Evolutionary conservation across 495 filamentous ascomycete species (phyloP).

Genomic region (Penicillium dipodomyicola): DNA sequence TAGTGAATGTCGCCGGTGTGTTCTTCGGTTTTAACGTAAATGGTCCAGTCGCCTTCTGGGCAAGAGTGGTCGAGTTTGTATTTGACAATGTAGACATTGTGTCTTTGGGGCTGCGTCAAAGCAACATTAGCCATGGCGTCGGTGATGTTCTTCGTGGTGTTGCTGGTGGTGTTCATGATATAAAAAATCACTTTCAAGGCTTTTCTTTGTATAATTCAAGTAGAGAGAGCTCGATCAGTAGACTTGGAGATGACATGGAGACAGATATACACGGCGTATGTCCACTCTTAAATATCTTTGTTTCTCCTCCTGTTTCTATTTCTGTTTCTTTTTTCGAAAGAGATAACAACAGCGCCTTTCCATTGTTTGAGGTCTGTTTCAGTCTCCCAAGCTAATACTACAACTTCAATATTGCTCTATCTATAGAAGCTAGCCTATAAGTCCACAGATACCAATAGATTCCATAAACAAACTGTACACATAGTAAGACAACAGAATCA

Average conservation of each 20-base stretch:
- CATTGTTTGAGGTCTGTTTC: background rate
- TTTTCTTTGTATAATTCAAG: background rate
- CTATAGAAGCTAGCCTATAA: background rate
- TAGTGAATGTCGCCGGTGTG: background rate
- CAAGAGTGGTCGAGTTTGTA: background rate
- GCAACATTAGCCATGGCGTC: background rate
- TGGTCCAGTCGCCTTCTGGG: background rate
- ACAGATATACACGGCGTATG: background rate
- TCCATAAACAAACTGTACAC: background rate
- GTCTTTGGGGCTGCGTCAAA: background rate
- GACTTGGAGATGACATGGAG: background rate
- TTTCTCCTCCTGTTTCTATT: background rate
- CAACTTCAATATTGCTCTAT: background rate
- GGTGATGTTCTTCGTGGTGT: background rate
- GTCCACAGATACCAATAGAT: background rate
- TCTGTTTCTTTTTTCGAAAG: background rate
- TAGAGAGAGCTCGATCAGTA: background rate
- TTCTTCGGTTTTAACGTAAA: background rate
- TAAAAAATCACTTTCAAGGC: background rate
- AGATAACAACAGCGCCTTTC: background rate
- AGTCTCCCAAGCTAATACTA: background rate
- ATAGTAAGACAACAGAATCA: background rate
- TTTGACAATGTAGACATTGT: background rate
- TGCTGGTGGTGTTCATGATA: background rate
- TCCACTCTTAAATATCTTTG: background rate